phyloP scores from a whole-genome alignment of 257 asterid species.

The Ocimum tenuiflorum region DNA sequence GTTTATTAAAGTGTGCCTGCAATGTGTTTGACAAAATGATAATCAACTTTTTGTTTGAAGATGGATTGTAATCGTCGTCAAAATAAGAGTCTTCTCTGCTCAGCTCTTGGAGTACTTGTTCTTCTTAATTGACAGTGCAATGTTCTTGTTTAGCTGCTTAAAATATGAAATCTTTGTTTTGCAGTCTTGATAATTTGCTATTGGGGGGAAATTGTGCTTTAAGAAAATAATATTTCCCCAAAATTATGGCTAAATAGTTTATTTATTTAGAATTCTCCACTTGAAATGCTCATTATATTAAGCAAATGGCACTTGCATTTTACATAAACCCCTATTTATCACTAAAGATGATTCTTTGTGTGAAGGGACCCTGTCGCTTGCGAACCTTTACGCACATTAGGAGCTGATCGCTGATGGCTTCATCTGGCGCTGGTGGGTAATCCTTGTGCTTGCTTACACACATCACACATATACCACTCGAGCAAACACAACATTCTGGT shows the following conservation, averaged over 20 bases:
- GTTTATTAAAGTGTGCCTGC: neutral
- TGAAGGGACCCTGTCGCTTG: neutral
- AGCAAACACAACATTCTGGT: too few relatives aligned
- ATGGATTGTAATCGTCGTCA: neutral
- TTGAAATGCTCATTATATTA: neutral
- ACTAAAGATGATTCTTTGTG: neutral
- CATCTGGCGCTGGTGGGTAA: slow-evolving; percentile 17
- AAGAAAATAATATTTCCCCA: neutral
- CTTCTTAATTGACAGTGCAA: too few relatives aligned
- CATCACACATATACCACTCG: too few relatives aligned
- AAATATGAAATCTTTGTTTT: neutral
- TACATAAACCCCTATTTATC: neutral
- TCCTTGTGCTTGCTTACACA: neutral
- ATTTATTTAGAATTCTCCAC: neutral
- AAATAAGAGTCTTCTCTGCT: neutral
- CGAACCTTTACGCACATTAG: neutral
- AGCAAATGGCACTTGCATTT: neutral
- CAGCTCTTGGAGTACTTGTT: too few relatives aligned
- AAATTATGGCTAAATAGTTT: neutral
- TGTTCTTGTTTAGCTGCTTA: neutral
- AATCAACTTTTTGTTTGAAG: neutral
- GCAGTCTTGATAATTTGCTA: neutral
- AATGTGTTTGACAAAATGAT: slow-evolving; percentile 32
- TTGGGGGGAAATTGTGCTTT: neutral
- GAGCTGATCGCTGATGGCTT: slow-evolving; percentile 11